phyloP scores from a whole-genome alignment of 2,329 filamentous ascomycete genomes.

The Helotiales sp. region DNA sequence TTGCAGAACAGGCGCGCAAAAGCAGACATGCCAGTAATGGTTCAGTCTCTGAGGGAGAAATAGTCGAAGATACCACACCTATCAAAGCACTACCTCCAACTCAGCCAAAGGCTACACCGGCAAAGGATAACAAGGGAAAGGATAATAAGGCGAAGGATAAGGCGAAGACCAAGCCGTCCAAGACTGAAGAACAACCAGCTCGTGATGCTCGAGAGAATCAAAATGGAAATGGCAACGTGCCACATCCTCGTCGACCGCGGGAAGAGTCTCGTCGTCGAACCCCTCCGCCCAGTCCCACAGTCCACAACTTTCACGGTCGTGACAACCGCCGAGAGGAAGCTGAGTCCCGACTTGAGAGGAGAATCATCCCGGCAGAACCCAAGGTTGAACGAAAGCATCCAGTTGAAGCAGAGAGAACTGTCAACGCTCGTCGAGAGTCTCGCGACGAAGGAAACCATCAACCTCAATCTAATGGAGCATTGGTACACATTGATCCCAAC shows the following conservation, averaged over 20 bases:
- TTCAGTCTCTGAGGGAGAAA: conserved; percentile 35
- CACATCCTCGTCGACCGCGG: conserved; percentile 2
- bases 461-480: conserved; percentile 11
- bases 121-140: too few species aligned
- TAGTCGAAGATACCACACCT: conserved; percentile 31
- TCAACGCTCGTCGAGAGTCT: conserved; percentile 13
- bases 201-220: conserved; percentile 20
- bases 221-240: background rate
- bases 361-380: conserved; percentile 11
- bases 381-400: conserved; percentile 22
- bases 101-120: conserved; percentile 25
- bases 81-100: conserved; percentile 15
- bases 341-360: conserved; percentile 20
- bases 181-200: conserved; percentile 16
- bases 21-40: conserved; percentile 24
- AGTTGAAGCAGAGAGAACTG: conserved; percentile 18
- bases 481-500: conserved; percentile 20
- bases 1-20: conserved; percentile 10
- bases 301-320: conserved; percentile 12
- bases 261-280: conserved; percentile 24
- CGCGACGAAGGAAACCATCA: conserved; percentile 24
- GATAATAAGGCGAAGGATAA: conserved; percentile 16
- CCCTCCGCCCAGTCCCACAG: conserved; percentile 16
- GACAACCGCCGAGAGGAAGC: conserved; percentile 26
- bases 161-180: conserved; percentile 11